phyloP scores from a whole-genome alignment of 495 filamentous ascomycete genomes.

The Hypoxylon cercidicola region DNA sequence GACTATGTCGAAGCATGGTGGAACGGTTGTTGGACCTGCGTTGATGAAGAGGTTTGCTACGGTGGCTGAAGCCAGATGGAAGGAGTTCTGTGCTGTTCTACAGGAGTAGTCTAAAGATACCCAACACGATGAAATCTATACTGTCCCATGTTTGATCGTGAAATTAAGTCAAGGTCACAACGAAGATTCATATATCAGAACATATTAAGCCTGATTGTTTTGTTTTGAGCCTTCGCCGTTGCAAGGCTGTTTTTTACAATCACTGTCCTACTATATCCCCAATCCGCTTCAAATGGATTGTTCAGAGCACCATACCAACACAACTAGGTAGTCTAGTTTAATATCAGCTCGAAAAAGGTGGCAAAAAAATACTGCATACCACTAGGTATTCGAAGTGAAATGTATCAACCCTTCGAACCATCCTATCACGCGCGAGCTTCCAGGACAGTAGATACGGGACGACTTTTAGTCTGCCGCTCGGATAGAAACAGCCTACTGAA shows the following conservation, averaged over 20 bases:
- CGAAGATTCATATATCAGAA: too few species aligned
- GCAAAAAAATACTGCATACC: too few species aligned
- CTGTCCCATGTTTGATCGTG: background rate
- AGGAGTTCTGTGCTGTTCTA: slow-evolving; percentile 47
- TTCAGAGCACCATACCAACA: too few species aligned
- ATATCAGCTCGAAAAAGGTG: too few species aligned
- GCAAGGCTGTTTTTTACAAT: too few species aligned
- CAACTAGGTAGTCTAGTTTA: slow-evolving; percentile 1
- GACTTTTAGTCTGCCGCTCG: slow-evolving; percentile 78
- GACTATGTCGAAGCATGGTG: slow-evolving; percentile 84
- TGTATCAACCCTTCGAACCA: slow-evolving; percentile 75
- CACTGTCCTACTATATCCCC: too few species aligned
- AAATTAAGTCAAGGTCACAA: too few species aligned
- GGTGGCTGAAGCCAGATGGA: slow-evolving; percentile 55
- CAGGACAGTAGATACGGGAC: slow-evolving; percentile 97
- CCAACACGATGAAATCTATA: slow-evolving; percentile 15
- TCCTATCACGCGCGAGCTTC: slow-evolving; percentile 78
- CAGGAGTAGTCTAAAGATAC: slow-evolving; percentile 32
- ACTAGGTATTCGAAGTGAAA: slow-evolving; percentile 39
- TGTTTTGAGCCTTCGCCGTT: too few species aligned
- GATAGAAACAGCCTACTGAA: slow-evolving; percentile 75
- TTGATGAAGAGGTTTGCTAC: slow-evolving; percentile 53
- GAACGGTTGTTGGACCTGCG: slow-evolving; percentile 56
- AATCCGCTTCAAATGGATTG: too few species aligned
- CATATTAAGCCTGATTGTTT: too few species aligned